Percentiles rank a stretch among this genome's conserved stretches.
These are phyloP conservation scores for Podaxis pistillaris DNA, from an alignment of 768 basidiomycete species.

Conservation along the genomic window DNA sequence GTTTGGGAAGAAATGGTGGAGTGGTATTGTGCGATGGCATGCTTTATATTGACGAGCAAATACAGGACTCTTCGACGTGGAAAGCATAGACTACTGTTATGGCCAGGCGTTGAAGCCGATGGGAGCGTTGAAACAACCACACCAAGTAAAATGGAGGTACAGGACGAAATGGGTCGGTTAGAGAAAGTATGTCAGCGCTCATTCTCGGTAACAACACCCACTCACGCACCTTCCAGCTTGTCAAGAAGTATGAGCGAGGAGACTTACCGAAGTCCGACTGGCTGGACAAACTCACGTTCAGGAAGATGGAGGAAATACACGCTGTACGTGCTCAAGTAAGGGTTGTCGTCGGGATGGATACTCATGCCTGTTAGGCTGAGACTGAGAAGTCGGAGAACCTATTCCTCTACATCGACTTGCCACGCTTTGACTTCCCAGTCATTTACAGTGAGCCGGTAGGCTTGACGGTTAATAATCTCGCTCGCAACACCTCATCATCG, in stretches of 20 bases:
- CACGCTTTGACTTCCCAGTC: slow-evolving; percentile 95
- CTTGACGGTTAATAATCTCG: slow-evolving; percentile 8
- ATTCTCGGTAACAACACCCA: slow-evolving; percentile 15
- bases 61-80: slow-evolving; percentile 84
- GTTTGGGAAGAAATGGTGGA: slow-evolving; percentile 90
- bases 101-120: slow-evolving; percentile 84
- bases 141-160: slow-evolving; percentile 76
- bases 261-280: slow-evolving; percentile 94
- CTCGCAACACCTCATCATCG: slow-evolving; percentile 22
- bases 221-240: slow-evolving; percentile 44
- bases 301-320: slow-evolving; percentile 94
- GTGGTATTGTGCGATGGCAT: slow-evolving; percentile 18
- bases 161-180: slow-evolving; percentile 93
- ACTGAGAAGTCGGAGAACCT: slow-evolving; percentile 89
- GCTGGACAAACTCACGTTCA: slow-evolving; percentile 90
- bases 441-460: slow-evolving; percentile 88
- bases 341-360: background rate
- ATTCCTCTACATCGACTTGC: slow-evolving; percentile 95
- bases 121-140: slow-evolving; percentile 79
- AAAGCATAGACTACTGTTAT: slow-evolving; percentile 84
- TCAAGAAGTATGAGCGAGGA: slow-evolving; percentile 95
- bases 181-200: slow-evolving; percentile 64
- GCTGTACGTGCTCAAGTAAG: slow-evolving; percentile 49
- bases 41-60: background rate
- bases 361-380: slow-evolving; percentile 58